phyloP scores from a whole-genome alignment of 257 asterid species.

The Craterostigma plantagineum region DNA sequence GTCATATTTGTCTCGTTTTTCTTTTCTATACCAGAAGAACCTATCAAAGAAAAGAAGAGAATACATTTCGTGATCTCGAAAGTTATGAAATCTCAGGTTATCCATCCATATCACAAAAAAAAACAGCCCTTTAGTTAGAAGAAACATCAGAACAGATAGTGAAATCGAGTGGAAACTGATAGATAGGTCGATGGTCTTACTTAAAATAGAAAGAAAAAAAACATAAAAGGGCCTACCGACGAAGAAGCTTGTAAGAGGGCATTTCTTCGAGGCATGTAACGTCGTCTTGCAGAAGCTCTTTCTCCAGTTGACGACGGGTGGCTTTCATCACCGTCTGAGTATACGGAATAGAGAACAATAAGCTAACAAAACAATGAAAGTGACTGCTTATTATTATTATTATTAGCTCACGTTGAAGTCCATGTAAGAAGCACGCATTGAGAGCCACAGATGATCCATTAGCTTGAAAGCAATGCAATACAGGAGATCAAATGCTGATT shows the following conservation, averaged over 20 bases:
- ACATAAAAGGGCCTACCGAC: constrained; percentile 14
- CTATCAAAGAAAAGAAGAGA: too few relatives aligned
- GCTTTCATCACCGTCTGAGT: constrained; percentile 94
- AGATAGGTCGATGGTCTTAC: too few relatives aligned
- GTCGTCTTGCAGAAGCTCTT: constrained; percentile 76
- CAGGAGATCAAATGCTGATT: constrained; percentile 84
- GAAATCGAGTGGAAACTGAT: too few relatives aligned
- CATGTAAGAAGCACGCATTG: constrained; percentile 98
- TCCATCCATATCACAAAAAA: too few relatives aligned
- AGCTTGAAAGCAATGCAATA: constrained; percentile 93
- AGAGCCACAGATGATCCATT: constrained; percentile 94
- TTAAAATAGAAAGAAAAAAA: too few relatives aligned
- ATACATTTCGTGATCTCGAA: too few relatives aligned
- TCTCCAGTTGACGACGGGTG: constrained; percentile 90
- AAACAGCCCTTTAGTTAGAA: too few relatives aligned
- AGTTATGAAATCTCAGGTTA: too few relatives aligned
- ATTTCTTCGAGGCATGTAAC: constrained; percentile 61
- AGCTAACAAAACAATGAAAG: not conserved
- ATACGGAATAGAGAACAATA: not conserved
- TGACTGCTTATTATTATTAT: not conserved
- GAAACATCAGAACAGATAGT: too few relatives aligned
- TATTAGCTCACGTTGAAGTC: constrained; percentile 70
- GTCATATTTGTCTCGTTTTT: too few relatives aligned
- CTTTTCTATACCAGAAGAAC: too few relatives aligned
- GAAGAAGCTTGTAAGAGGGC: constrained; percentile 74